A percentile compares a stretch with the other conserved stretches of the same genome.
Conservation (phyloP, 2,329 filamentous ascomycete species). For the Pestalotiopsis sp. region DNA sequence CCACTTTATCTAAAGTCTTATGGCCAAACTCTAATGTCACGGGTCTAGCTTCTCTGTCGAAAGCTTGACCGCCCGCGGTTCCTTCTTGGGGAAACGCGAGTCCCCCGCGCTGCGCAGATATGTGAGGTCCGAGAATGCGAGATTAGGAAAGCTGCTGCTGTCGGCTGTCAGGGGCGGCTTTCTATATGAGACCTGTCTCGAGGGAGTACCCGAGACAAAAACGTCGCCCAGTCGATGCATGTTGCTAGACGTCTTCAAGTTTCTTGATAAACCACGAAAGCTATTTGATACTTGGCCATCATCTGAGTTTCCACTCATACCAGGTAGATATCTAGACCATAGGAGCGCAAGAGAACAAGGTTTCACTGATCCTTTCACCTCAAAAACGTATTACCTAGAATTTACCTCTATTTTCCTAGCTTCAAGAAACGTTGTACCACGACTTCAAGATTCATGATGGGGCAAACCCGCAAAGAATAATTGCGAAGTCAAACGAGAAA, state of each 20-base stretch:
- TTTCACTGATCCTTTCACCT: not conserved
- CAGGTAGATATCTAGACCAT: not conserved
- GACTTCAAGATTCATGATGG: not conserved
- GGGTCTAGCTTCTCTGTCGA: not conserved
- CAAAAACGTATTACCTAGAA: not conserved
- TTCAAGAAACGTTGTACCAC: not conserved
- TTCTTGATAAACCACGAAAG: no score
- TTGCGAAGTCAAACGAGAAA: not conserved
- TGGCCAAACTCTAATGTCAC: not conserved
- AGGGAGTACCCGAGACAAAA: not conserved
- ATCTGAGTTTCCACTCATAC: not conserved
- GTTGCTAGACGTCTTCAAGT: no score
- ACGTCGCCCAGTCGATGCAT: no score
- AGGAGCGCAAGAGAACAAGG: not conserved
- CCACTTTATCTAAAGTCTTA: not conserved
- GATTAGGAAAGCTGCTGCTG: not conserved
- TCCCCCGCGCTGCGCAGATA: not conserved
- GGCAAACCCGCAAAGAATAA: not conserved
- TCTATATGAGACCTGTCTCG: not conserved
- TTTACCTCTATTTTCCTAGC: not conserved
- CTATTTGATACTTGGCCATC: not conserved
- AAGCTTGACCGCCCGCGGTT: no score
- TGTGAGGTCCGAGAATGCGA: not conserved
- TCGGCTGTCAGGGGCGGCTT: not conserved
- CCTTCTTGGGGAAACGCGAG: not conserved